Percentiles rank a stretch among this genome's conserved stretches.
Conservation (phyloP, 257 asterid species). For the Pogostemon cablin region DNA sequence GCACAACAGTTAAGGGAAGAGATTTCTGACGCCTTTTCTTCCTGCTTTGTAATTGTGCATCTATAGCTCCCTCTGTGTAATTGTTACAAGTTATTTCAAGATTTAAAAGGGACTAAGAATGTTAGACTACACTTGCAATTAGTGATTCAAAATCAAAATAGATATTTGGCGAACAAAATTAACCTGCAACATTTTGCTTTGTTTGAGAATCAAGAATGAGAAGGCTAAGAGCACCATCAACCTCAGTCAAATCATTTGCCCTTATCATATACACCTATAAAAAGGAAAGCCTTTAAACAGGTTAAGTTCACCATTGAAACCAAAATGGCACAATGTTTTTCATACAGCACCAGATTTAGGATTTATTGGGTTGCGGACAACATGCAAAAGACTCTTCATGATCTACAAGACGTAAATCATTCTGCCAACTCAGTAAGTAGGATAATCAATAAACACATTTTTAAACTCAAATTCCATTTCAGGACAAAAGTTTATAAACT, state of each 20-base stretch:
- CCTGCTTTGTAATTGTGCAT: conserved; percentile 35
- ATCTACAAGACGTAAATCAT: neutral
- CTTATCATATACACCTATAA: conserved; percentile 62
- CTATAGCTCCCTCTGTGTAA: conserved; percentile 43
- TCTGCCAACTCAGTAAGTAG: neutral
- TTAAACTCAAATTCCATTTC: neutral
- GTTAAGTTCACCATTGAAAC: neutral
- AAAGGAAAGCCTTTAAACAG: conserved; percentile 21
- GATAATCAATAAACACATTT: conserved; percentile 7
- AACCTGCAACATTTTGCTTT: conserved; percentile 73
- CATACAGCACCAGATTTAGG: neutral
- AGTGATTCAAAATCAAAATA: conserved; percentile 9
- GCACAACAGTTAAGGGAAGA: conserved; percentile 53
- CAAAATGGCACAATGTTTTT: neutral
- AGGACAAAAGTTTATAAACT: conserved; percentile 9
- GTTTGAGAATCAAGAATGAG: conserved; percentile 67
- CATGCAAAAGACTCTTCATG: conserved; percentile 11
- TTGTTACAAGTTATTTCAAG: conserved; percentile 11
- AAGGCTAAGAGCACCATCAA: conserved; percentile 93
- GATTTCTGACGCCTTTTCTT: conserved; percentile 55
- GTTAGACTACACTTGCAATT: neutral
- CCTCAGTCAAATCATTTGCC: conserved; percentile 75
- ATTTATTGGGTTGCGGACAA: neutral
- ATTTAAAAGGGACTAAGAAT: conserved; percentile 8
- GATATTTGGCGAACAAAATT: conserved; percentile 32